Base-by-base conservation (phyloP, 495 filamentous ascomycete genomes). In the Aspergillus saccharolyticus region DNA sequence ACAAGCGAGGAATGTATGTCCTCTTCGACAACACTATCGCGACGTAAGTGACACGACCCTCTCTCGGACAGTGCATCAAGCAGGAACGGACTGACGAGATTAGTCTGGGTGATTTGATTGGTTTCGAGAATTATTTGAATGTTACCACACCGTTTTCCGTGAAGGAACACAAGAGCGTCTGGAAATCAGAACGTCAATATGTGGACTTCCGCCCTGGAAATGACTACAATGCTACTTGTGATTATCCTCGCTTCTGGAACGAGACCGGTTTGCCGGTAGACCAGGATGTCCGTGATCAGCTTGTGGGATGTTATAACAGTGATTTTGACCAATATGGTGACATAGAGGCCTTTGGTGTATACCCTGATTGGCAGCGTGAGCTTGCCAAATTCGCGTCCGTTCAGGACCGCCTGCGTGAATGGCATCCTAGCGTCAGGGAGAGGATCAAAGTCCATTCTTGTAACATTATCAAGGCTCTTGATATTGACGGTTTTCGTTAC, bases 281-380 rank as follows among this genome's bases (percentile, higher is more conserved):
- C 30, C 66, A 75, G 19, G 66, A 72, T 42, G 71, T 80, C 57
- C 64, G 63, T 48, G 69, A 78, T 45, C 46, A 74, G 47, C 46
- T 86, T 39, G 69, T 76, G 19, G 84, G 84, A 5, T 89, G 86
- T 67, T 85, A 83, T 61, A 67, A 88, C 66, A 86, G 85, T 62
- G 86, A 89, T 25, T 89, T 88, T 58, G 86, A 88, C 43, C 77
- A 87, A 67, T 88, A 85, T 54, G 86, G 85, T 44, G 85, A 88
- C 60, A 81, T 81, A 21, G 84, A 85, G 64, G 83, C 85, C 15
- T 88, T 88, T 58, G 86, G 85, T 55, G 81, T 84, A 22, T 87
- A 75, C 52, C 84, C 84, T 1, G 85, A 88, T 61, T 89, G 83
- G 80, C 71, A 87, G 62, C 77, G 79, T 62, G 80, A 89, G 68